Conservation (phyloP, 306 rosid genomes). For the Ormosia emarginata region DNA sequence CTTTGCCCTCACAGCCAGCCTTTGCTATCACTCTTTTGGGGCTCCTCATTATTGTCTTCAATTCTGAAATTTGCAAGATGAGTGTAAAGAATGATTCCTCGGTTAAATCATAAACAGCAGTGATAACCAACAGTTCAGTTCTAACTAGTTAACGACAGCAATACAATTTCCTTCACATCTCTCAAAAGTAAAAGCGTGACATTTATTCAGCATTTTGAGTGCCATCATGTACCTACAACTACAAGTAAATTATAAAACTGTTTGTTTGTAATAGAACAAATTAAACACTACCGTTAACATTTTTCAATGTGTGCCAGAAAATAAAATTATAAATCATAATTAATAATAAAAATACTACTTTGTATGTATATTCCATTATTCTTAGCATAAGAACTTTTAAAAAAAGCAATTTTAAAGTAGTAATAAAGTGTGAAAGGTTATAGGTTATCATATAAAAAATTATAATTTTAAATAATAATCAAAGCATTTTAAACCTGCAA, state of each 20-base stretch:
- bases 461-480: neutral
- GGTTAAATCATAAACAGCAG: neutral
- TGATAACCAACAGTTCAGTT: neutral
- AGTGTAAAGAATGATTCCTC: slow-evolving; percentile 12
- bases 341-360: neutral
- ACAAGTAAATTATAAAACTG: neutral
- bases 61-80: slow-evolving; percentile 58
- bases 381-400: neutral
- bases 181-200: neutral
- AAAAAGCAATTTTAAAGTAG: neutral
- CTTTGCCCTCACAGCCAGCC: slow-evolving; percentile 54
- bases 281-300: neutral
- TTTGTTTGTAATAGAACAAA: neutral
- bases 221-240: neutral
- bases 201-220: neutral
- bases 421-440: neutral
- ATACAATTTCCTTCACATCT: neutral
- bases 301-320: neutral
- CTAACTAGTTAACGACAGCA: neutral
- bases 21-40: slow-evolving; percentile 64
- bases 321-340: neutral
- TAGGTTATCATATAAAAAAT: neutral
- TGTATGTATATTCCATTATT: neutral
- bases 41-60: slow-evolving; percentile 73
- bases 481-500: neutral